These are phyloP conservation scores for Boletus sp. DNA, from an alignment of 1,284 basidiomycete species.

Conservation along the genomic window DNA sequence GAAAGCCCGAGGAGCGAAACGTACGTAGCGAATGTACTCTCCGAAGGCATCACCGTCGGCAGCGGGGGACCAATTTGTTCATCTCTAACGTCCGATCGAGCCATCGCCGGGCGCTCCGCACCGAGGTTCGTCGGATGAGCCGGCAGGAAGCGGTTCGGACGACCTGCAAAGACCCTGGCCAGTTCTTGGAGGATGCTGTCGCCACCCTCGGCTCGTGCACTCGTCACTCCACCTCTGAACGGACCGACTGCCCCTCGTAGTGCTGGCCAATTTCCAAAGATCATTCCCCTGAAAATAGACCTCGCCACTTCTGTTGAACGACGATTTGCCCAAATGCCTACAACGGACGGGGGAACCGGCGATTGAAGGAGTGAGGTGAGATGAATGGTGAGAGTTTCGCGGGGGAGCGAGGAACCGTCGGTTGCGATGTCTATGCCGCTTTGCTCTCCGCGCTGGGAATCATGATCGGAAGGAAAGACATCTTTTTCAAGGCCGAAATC, in stretches of 20 bases:
- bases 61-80: slow-evolving; percentile 26
- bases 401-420: neutral
- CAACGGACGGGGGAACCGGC: slow-evolving; percentile 27
- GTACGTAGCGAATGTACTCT: slow-evolving; percentile 61
- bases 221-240: slow-evolving; percentile 35
- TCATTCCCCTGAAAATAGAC: slow-evolving; percentile 51
- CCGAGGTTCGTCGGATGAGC: neutral
- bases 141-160: slow-evolving; percentile 22
- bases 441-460: neutral
- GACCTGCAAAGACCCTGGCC: slow-evolving; percentile 18
- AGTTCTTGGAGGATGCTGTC: slow-evolving; percentile 34
- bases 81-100: neutral
- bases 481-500: neutral
- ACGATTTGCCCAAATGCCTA: slow-evolving; percentile 53
- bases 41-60: slow-evolving; percentile 52
- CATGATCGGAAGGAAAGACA: neutral
- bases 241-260: slow-evolving; percentile 33
- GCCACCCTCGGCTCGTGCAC: slow-evolving; percentile 26
- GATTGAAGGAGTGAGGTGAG: slow-evolving; percentile 28
- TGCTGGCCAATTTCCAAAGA: slow-evolving; percentile 54
- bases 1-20: slow-evolving; percentile 64
- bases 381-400: slow-evolving; percentile 24
- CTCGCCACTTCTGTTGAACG: slow-evolving; percentile 51
- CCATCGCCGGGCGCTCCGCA: slow-evolving; percentile 16
- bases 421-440: neutral